Conservation (phyloP, 2,329 filamentous ascomycete species). For the Arthrobotrys entomopaga region DNA sequence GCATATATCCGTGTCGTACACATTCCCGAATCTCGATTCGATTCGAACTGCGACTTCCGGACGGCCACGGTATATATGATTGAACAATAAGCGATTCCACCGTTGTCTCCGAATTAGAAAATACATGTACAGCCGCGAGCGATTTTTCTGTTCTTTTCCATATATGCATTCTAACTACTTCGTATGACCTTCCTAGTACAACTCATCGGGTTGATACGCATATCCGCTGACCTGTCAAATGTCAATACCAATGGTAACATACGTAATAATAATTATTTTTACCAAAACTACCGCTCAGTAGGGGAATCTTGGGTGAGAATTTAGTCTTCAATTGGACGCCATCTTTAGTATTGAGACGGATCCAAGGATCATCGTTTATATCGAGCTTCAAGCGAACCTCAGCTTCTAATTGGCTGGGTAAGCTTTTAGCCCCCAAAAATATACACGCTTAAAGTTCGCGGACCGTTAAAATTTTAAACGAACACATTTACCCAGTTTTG, state of each 20-base stretch:
- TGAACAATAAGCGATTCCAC: too few species aligned
- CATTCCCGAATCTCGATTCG: slow-evolving; percentile 4
- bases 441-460: slow-evolving; percentile 7
- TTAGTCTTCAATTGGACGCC: slow-evolving; percentile 19
- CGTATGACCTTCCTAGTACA: too few species aligned
- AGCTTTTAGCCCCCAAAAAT: slow-evolving; percentile 11
- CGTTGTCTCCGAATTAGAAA: not conserved
- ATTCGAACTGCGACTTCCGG: slow-evolving; percentile 2
- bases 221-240: slow-evolving; percentile 21
- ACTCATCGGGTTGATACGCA: too few species aligned
- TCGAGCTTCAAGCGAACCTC: not conserved
- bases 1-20: not conserved
- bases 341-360: not conserved
- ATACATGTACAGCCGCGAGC: not conserved
- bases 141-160: too few species aligned
- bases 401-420: slow-evolving; percentile 5
- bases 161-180: too few species aligned
- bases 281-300: not conserved
- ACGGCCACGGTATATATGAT: not conserved
- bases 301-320: slow-evolving; percentile 6
- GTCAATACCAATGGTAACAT: too few species aligned
- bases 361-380: slow-evolving; percentile 23
- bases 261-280: too few species aligned
- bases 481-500: slow-evolving; percentile 18
- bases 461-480: slow-evolving; percentile 22